Evolutionary conservation across 139 green algal species (phyloP).

Genomic region (Spirogloea muscicola): DNA sequence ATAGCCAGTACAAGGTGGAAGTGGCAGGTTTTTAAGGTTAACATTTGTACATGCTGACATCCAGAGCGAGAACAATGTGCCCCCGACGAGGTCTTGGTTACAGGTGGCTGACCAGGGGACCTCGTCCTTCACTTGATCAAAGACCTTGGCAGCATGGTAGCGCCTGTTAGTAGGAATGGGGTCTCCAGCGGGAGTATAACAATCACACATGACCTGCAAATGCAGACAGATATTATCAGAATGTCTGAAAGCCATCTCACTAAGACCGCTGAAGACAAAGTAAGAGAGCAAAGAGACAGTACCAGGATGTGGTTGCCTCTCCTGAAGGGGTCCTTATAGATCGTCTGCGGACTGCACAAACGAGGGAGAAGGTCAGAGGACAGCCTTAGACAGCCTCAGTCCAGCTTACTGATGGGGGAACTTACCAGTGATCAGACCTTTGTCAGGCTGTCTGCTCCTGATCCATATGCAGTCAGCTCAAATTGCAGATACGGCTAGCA

Average conservation of each 20-base stretch:
- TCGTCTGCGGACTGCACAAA: conserved; percentile 52
- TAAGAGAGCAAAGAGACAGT: not conserved
- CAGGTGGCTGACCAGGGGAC: conserved; percentile 56
- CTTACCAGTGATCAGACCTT: not conserved
- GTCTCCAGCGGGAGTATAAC: conserved; percentile 77
- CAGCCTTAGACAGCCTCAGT: not conserved
- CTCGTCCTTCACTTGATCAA: conserved; percentile 61
- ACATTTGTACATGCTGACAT: too few species aligned
- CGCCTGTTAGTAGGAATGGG: conserved; percentile 93
- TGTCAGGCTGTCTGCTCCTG: not conserved
- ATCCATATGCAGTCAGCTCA: not conserved
- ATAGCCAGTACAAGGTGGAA: not conserved
- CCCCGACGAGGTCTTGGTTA: too few species aligned
- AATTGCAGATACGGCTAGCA: not conserved
- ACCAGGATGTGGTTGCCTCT: conserved; percentile 81
- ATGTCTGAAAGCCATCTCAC: not conserved
- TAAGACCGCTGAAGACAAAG: not conserved
- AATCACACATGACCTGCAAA: conserved; percentile 82
- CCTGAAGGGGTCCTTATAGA: conserved; percentile 78
- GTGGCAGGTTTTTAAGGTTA: too few species aligned
- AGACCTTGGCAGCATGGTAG: conserved; percentile 53
- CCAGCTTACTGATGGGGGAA: not conserved
- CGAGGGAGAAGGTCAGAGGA: too few species aligned
- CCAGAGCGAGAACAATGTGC: too few species aligned
- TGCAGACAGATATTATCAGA: not conserved